Base-by-base conservation (phyloP, 768 basidiomycete genomes). In the Tulasnella sp. region DNA sequence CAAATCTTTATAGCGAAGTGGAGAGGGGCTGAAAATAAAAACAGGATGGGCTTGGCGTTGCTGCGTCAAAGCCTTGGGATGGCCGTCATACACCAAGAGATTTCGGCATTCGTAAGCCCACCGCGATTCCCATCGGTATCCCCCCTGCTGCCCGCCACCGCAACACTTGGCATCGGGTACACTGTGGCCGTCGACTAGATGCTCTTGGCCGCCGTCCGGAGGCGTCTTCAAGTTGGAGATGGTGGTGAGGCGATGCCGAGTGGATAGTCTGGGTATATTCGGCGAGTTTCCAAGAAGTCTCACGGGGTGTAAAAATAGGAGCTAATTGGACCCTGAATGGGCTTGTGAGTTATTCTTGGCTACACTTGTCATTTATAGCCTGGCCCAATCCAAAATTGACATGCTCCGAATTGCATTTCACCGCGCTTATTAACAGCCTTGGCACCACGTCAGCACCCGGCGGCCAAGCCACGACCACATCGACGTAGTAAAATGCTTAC, bases 21-120 rank as follows among this genome's bases (percentile, higher is more conserved):
- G 61, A 40, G 71, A 37, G 39, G 37, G 71, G 71, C 71, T 72
- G 44, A 72, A 72, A 72, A 72, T 72, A 46, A 72, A 72, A 37
- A 72, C 71, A 67, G 32, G 61, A 67, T 20, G 10, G 61, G 26
- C 61, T 67, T 67, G 61, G 61, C 61, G 61, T 67, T 67, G 61
- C 61, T 67, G 61, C 61, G 61, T 67, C 61, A 67, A 67, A 67
- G 61, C 61, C 61, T 67, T 67, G n/a, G 61, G 61, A 35, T 67
- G 29, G 61, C 61, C 61, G 61, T 67, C 61, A 67, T 67, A 16
- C 61, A 67, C 61, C 61, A 67, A 67, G 61, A 67, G 23, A 1
- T 67, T 32, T 67, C 61, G 61, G 61, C 61, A 67, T 67, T 67
- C 32, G 32, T 9, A 67, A 67, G 10, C 61, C 61, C 61, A 35